These are phyloP conservation scores for Chondrostereum purpureum DNA, from an alignment of 1,284 basidiomycete species.

Conservation along the genomic window DNA sequence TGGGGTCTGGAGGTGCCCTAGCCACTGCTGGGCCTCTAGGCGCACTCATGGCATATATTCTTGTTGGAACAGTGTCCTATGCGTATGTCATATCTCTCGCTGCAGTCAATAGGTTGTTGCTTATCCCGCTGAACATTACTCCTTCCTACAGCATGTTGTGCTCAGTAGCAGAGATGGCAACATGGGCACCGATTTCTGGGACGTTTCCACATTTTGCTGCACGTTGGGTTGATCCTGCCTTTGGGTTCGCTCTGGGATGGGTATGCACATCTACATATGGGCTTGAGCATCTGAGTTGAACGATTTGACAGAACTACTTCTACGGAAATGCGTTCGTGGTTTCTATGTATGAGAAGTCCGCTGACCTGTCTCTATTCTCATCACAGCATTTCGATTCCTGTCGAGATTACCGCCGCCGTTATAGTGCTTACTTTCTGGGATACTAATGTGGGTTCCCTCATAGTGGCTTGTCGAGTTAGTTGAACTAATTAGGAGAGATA, in stretches of 20 bases:
- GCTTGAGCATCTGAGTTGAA: no score
- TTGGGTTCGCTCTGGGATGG: constrained; percentile 66
- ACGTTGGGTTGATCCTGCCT: constrained; percentile 70
- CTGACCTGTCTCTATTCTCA: no score
- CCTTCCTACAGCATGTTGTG: constrained; percentile 43
- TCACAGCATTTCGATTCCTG: constrained; percentile 53
- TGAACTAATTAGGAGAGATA: no score
- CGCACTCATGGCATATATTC: constrained; percentile 52
- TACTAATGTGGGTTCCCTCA: constrained; percentile 39
- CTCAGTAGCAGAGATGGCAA: constrained; percentile 66
- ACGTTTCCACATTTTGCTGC: constrained; percentile 68
- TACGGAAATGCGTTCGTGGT: constrained; percentile 41
- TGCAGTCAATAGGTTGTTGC: no score
- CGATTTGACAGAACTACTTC: constrained; percentile 33
- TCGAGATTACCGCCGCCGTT: constrained; percentile 72
- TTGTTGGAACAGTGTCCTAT: constrained; percentile 60
- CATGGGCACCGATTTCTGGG: constrained; percentile 67
- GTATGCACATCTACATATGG: constrained; percentile 22
- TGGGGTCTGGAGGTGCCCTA: constrained; percentile 67
- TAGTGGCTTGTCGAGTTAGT: no score
- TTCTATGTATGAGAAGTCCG: no score
- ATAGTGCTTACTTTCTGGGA: constrained; percentile 81
- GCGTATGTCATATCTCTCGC: no score
- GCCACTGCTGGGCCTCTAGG: constrained; percentile 50
- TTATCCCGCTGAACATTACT: constrained; percentile 3